Evolutionary conservation across 345 rosid species (phyloP).

Genomic region (Linum tenue): DNA sequence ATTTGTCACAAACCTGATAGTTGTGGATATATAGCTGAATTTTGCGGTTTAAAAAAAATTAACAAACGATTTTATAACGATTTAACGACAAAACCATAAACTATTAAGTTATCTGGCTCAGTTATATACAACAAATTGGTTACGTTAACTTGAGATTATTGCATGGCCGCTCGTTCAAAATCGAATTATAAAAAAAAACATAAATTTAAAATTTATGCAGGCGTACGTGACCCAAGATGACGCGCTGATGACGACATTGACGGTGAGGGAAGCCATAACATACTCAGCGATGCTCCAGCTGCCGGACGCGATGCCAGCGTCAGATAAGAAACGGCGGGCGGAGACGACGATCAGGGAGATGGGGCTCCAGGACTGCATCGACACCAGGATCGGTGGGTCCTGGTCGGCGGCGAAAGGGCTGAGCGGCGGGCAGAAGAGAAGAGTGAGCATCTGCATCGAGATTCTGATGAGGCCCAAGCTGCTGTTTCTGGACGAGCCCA

Average conservation of each 20-base stretch:
- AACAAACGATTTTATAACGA: too few relatives aligned
- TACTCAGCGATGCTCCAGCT: conserved; percentile 21
- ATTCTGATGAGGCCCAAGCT: conserved; percentile 16
- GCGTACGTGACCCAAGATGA: conserved; percentile 28
- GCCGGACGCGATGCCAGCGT: conserved; percentile 14
- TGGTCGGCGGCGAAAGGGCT: conserved; percentile 18
- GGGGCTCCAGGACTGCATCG: conserved; percentile 15
- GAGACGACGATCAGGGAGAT: conserved; percentile 17
- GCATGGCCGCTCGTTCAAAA: too few relatives aligned
- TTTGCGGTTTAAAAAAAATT: too few relatives aligned
- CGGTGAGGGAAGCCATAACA: conserved; percentile 16
- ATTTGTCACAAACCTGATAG: too few relatives aligned
- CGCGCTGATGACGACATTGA: conserved; percentile 17
- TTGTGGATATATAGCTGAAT: too few relatives aligned
- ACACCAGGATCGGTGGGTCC: conserved; percentile 21
- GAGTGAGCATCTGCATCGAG: conserved; percentile 20
- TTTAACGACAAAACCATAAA: too few relatives aligned
- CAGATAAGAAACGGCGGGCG: conserved; percentile 18
- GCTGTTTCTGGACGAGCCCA: conserved; percentile 15
- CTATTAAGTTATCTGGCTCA: too few relatives aligned
- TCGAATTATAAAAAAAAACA: too few relatives aligned
- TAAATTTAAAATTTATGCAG: neutral
- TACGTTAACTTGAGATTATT: too few relatives aligned
- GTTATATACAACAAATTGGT: too few relatives aligned
- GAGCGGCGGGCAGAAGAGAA: conserved; percentile 6